Percentiles rank a stretch among this genome's conserved stretches.
Evolutionary conservation across 139 green algal genomes (phyloP).

Genomic region (Prasinococcaceae sp.): DNA sequence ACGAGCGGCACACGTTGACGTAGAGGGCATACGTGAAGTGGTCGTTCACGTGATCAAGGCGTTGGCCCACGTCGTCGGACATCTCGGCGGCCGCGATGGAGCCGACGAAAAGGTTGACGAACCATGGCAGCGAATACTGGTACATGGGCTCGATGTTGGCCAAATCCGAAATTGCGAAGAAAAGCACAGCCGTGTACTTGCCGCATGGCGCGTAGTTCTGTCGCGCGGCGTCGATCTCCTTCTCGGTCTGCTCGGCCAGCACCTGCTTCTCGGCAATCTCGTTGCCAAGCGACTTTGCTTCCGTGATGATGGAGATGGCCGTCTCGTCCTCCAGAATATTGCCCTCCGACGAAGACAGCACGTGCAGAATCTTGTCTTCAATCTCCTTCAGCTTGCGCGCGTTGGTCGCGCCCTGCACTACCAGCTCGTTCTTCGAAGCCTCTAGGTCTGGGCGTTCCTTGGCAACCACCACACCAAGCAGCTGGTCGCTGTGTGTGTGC

Average conservation of each 20-base stretch:
- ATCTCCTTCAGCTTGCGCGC: conserved; percentile 31
- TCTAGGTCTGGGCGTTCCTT: conserved; percentile 31
- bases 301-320: conserved; percentile 24
- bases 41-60: conserved; percentile 19
- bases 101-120: conserved; percentile 35
- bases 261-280: conserved; percentile 25
- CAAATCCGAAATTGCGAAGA: conserved; percentile 53
- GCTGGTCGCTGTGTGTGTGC: conserved; percentile 27
- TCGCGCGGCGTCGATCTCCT: conserved; percentile 41
- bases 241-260: conserved; percentile 41
- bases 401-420: conserved; percentile 25
- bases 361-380: conserved; percentile 29
- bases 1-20: conserved; percentile 27
- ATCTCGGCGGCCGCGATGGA: conserved; percentile 12
- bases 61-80: conserved; percentile 31
- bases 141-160: conserved; percentile 38
- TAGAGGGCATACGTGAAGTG: conserved; percentile 34
- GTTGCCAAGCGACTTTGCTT: conserved; percentile 25
- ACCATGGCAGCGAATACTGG: conserved; percentile 41
- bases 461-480: conserved; percentile 30
- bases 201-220: conserved; percentile 36
- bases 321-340: conserved; percentile 32
- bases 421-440: conserved; percentile 22
- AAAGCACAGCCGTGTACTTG: conserved; percentile 40
- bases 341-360: conserved; percentile 22